These are phyloP conservation scores for Metarhizium robertsii DNA, from an alignment of 2,329 filamentous ascomycete genomes.

Conservation along the genomic window DNA sequence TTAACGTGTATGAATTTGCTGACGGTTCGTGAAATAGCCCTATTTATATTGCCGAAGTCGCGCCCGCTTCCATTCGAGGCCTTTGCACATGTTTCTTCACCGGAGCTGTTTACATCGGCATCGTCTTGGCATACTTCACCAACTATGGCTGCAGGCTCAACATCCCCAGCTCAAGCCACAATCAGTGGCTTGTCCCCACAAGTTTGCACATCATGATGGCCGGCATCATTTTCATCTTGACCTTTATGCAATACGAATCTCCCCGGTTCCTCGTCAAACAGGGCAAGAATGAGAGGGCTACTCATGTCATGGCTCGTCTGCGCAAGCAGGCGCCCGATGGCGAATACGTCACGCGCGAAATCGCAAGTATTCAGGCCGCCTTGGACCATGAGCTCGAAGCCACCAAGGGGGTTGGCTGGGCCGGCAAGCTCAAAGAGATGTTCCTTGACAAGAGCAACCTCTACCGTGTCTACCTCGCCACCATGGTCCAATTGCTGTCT, in stretches of 20 bases:
- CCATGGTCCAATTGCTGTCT: conserved; percentile 59
- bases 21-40: conserved; percentile 28
- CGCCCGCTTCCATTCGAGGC: conserved; percentile 59
- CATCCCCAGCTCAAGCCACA: conserved; percentile 34
- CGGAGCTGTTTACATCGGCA: conserved; percentile 60
- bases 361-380: conserved; percentile 53
- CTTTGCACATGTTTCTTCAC: conserved; percentile 56
- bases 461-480: conserved; percentile 61
- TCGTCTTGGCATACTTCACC: conserved; percentile 71
- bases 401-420: conserved; percentile 53
- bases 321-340: conserved; percentile 51
- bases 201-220: conserved; percentile 72
- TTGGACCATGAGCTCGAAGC: conserved; percentile 65
- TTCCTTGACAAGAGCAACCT: conserved; percentile 59
- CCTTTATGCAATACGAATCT: conserved; percentile 60
- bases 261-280: conserved; percentile 62
- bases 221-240: conserved; percentile 59
- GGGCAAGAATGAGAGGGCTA: conserved; percentile 49
- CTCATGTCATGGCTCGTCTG: conserved; percentile 44
- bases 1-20: not conserved
- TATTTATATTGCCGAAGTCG: conserved; percentile 64
- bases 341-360: conserved; percentile 52
- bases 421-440: conserved; percentile 59
- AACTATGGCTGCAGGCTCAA: conserved; percentile 51
- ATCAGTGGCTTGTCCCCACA: conserved; percentile 58